phyloP scores from a whole-genome alignment of 495 filamentous ascomycete species.

The Hypomontagnella monticulosa region DNA sequence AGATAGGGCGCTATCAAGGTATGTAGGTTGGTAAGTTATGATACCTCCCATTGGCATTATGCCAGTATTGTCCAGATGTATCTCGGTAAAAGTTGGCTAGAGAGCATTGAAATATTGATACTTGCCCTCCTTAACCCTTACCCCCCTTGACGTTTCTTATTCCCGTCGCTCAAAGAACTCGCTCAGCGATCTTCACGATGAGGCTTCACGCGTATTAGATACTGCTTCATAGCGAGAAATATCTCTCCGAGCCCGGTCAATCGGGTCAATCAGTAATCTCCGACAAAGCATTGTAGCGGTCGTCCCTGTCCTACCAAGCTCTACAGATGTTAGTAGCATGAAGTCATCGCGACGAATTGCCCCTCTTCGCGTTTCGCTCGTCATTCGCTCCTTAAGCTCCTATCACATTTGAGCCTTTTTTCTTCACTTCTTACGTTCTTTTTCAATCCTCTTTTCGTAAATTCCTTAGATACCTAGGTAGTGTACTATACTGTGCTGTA shows the following conservation, averaged over 20 bases:
- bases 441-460: background rate
- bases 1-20: slow-evolving; percentile 3
- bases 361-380: background rate
- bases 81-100: slow-evolving; percentile 2
- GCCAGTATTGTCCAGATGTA: background rate
- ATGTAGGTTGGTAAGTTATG: background rate
- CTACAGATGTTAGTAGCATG: background rate
- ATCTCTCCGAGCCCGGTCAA: background rate
- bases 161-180: background rate
- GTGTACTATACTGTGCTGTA: too few species aligned
- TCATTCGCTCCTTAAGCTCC: slow-evolving; percentile 3
- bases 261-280: background rate
- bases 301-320: background rate
- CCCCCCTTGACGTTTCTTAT: background rate
- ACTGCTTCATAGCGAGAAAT: background rate
- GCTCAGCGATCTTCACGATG: background rate
- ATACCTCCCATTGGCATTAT: slow-evolving; percentile 8
- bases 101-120: background rate
- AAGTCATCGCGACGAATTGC: slow-evolving; percentile 6
- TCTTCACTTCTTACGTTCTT: slow-evolving; percentile 7
- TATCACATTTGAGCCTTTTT: background rate
- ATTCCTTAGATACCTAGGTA: background rate
- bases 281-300: background rate
- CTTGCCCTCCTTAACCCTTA: background rate
- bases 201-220: background rate